These are phyloP conservation scores for Sonneratia caseolaris DNA, from an alignment of 345 rosid species.

Conservation along the genomic window DNA sequence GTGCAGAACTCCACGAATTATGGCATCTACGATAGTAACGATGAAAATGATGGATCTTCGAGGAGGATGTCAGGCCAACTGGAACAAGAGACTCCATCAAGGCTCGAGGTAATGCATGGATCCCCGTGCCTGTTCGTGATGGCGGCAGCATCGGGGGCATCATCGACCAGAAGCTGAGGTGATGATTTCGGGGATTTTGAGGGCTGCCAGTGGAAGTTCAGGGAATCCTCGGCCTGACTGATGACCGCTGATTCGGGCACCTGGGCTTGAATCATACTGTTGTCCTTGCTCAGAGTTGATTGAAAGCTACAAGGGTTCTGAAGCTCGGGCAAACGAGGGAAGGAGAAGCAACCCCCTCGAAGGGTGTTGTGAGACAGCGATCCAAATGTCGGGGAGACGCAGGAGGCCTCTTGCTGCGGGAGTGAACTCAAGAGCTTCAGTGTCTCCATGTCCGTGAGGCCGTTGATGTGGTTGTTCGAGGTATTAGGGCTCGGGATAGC, in stretches of 20 bases:
- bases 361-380: slow-evolving; percentile 1
- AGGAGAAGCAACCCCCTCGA: slow-evolving; percentile 17
- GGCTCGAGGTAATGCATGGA: slow-evolving; percentile 19
- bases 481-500: neutral
- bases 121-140: slow-evolving; percentile 13
- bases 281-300: slow-evolving; percentile 13
- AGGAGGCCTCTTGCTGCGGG: slow-evolving; percentile 1
- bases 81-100: slow-evolving; percentile 23
- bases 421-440: slow-evolving; percentile 21
- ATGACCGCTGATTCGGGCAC: slow-evolving; percentile 18
- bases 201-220: slow-evolving; percentile 31
- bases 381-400: slow-evolving; percentile 12
- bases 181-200: slow-evolving; percentile 34
- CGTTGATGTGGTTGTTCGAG: slow-evolving; percentile 10
- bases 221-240: slow-evolving; percentile 17
- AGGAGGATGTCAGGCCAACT: slow-evolving; percentile 37
- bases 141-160: slow-evolving; percentile 4
- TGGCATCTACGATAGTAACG: too few relatives aligned
- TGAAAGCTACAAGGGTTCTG: slow-evolving; percentile 26
- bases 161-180: neutral
- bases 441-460: slow-evolving; percentile 26
- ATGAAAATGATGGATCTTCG: slow-evolving; percentile 33
- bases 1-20: slow-evolving; percentile 8
- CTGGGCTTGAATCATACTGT: neutral
- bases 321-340: slow-evolving; percentile 44